Conservation (phyloP, 306 rosid genomes). For the Boehmeria nivea region DNA sequence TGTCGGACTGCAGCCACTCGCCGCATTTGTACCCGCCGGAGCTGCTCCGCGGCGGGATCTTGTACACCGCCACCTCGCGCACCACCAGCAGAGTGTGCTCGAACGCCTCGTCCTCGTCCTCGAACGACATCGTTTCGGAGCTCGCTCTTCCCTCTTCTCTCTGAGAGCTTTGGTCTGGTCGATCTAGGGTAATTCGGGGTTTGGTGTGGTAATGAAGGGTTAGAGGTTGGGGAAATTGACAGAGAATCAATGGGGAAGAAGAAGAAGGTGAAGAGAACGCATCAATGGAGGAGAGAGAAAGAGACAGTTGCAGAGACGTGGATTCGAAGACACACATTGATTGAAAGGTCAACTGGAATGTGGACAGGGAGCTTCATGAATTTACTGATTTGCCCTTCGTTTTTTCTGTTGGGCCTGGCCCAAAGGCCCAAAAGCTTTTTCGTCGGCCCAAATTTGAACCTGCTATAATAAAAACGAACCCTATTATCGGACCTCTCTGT, state of each 20-base stretch:
- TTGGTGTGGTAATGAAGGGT: conserved; percentile 16
- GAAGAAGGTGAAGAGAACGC: conserved; percentile 28
- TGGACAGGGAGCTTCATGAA: not conserved
- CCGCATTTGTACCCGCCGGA: conserved; percentile 99
- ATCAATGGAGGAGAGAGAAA: conserved; percentile 17
- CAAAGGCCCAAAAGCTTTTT: not conserved
- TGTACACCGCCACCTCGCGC: conserved; percentile 91
- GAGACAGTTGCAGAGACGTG: conserved; percentile 31
- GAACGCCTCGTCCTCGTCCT: conserved; percentile 80
- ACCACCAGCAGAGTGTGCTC: conserved; percentile 98
- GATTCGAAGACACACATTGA: conserved; percentile 27
- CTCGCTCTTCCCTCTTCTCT: not conserved
- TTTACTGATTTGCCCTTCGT: conserved; percentile 8
- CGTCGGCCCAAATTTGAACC: not conserved
- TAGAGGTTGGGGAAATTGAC: not conserved
- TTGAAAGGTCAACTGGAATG: conserved; percentile 28
- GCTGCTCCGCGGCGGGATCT: conserved; percentile 85
- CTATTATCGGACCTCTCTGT: not conserved
- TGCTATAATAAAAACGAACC: not conserved
- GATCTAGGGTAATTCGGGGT: conserved; percentile 15
- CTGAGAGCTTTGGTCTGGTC: not conserved
- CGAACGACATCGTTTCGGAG: conserved; percentile 67
- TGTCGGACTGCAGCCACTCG: conserved; percentile 97
- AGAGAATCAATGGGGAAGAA: not conserved
- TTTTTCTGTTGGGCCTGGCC: not conserved